Evolutionary conservation across 176 grass and related monocot genomes (phyloP), one percentile per base, ranked within the genome.

Genomic region (Poa annua): DNA sequence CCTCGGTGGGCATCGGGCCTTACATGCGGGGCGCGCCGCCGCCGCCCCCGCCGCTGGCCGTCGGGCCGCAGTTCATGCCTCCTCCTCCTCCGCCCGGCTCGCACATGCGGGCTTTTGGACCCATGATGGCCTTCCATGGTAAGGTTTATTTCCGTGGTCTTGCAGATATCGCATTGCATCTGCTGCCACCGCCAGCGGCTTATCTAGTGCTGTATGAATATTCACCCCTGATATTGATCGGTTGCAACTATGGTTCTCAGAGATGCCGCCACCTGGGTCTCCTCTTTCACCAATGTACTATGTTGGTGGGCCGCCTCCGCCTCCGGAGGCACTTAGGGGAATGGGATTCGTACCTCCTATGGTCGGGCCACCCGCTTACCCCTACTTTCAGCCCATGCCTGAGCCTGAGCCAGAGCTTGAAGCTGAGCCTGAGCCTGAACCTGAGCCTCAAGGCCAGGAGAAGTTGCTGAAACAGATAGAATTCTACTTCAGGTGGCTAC

Each of bases 401-500:
- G 77, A 81, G 26, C 9, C 44, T 71, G 77, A 81, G 24, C 49
- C 39, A 11, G 48, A 49, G 39, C 69, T 62, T 7, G 38, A 82
- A 3, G 29, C 67, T 4, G 64, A 85, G 6, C 20, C 67, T 4
- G 12, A 88, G 15, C 26, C 36, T 56, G 51, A 71, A 17, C 1
- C 48, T 11, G 14, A 82, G 35, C 39, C 79, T 25, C 69, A 92
- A 65, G 63, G 79, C 32, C 83, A 76, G 29, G 71, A 53, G 69
- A 88, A 75, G 75, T 81, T 99, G 70, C 65, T 96, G 41, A 90
- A 92, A 22, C 96, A 99, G 85, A 94, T 99, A 68, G 89, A 99
- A 72, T 99, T 93, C 83, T 99, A 99, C 81, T 99, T 99, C 89
- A 99, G 96, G 96, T 99, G 11, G 8, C 57, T 75, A 63, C 32